Percentiles rank a stretch among this genome's conserved stretches.
These are phyloP conservation scores for Plenodomus tracheiphilus DNA, from an alignment of 2,329 filamentous ascomycete species.

Conservation along the genomic window DNA sequence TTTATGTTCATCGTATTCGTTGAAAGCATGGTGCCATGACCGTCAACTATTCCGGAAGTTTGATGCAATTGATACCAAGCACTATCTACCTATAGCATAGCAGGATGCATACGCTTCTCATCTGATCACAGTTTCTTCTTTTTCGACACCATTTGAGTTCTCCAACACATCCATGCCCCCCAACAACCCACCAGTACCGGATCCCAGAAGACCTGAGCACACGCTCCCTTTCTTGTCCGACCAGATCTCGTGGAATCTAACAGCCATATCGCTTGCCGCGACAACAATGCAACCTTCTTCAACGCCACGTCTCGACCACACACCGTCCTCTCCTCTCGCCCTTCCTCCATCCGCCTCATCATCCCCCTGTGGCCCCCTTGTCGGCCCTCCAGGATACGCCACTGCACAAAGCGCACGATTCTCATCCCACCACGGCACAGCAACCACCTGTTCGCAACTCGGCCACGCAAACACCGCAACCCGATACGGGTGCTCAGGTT, in stretches of 20 bases:
- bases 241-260: slow-evolving; percentile 98
- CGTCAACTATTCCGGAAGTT: not conserved
- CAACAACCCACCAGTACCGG: slow-evolving; percentile 53
- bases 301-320: slow-evolving; percentile 59
- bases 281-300: slow-evolving; percentile 86
- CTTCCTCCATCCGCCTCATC: slow-evolving; percentile 11
- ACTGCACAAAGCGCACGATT: slow-evolving; percentile 86
- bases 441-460: slow-evolving; percentile 80
- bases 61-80: not conserved
- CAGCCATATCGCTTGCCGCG: slow-evolving; percentile 85
- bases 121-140: slow-evolving; percentile 49
- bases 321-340: slow-evolving; percentile 56
- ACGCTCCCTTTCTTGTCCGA: slow-evolving; percentile 54
- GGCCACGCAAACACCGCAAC: slow-evolving; percentile 97
- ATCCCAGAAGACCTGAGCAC: slow-evolving; percentile 55
- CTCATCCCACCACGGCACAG: slow-evolving; percentile 80
- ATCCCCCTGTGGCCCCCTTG: slow-evolving; percentile 14
- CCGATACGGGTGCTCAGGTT: slow-evolving; percentile 84
- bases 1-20: not conserved
- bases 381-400: slow-evolving; percentile 71
- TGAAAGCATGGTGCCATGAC: no score
- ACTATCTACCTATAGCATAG: not conserved
- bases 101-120: not conserved
- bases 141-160: slow-evolving; percentile 76
- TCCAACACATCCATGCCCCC: slow-evolving; percentile 87